Base-by-base conservation (phyloP, 768 basidiomycete genomes). In the Vararia minispora region DNA sequence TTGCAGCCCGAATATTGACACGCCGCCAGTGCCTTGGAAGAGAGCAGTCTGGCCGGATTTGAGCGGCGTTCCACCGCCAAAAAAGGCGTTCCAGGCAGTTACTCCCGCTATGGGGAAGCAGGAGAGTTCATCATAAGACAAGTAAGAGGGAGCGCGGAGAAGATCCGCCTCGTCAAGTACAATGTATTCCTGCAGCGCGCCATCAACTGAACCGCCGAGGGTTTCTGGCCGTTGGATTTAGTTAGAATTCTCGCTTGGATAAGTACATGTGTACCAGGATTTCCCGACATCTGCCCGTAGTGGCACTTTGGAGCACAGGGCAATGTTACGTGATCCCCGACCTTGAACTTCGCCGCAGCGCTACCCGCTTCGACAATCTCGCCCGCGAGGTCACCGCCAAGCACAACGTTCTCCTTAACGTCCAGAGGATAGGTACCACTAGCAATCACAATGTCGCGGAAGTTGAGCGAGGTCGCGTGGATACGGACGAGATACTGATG, bases 81-180 rank as follows among this genome's bases (percentile, higher is more conserved):
- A 48, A 35, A 81, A 55, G 3, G 69, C 69, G 43, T 72, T 76
- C 58, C 78, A 82, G 0, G 79, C 76, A 0, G 77, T 82, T 37
- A 81, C 46, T 3, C 67, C 76, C 5, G 76, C 75, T 41, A 48
- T 78, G 61, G 77, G 73, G 5, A 83, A 58, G 17, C 76, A 76
- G 0, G 79, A 72, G 0, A 70, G 80, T 51, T 84, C 74, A 43
- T 74, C 71, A 45, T 71, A 77, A 2, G 66, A 68, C n/a, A 81
- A 61, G 51, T 78, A 69, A 13, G 65, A 54, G 0, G 81, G 74
- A 42, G 78, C 60, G 27, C 50, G 44, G 23, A 79, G 65, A 25
- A 79, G 56, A 3, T 9, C 14, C 13, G 30, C 17, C 29, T 32
- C 63, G 6, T 64, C 66, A 40, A 78, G 67, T 13, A 61, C 58